Evolutionary conservation across 345 rosid species (phyloP).

Genomic region (Hibiscus trionum): DNA sequence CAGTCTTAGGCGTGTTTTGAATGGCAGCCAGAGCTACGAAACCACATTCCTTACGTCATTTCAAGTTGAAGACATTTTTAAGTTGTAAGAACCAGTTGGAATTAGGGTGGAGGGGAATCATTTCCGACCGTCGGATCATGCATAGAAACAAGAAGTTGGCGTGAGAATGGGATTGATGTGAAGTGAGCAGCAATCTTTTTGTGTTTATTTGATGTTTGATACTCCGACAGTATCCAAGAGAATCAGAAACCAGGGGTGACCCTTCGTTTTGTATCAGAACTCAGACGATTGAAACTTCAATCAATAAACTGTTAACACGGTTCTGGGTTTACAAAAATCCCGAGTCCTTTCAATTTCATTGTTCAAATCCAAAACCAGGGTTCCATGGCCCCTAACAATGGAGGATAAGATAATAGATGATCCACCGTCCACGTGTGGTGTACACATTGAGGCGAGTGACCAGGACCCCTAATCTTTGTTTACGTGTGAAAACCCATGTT

Average conservation of each 20-base stretch:
- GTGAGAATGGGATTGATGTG: neutral
- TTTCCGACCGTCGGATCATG: neutral
- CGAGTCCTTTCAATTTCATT: too few relatives aligned
- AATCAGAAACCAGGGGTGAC: neutral
- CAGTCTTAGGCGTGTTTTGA: too few relatives aligned
- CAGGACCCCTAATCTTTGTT: neutral
- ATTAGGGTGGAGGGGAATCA: neutral
- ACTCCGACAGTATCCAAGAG: neutral
- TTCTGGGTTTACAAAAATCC: too few relatives aligned
- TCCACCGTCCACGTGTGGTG: neutral
- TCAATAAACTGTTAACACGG: too few relatives aligned
- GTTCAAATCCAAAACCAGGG: too few relatives aligned
- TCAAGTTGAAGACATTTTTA: too few relatives aligned
- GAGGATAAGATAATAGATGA: neutral
- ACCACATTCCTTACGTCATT: too few relatives aligned
- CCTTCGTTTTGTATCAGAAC: too few relatives aligned
- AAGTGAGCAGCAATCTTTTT: neutral
- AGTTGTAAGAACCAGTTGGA: neutral
- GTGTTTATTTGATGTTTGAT: neutral
- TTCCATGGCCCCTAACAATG: neutral
- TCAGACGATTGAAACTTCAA: too few relatives aligned
- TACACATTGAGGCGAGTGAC: neutral
- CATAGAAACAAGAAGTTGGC: neutral
- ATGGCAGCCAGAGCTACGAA: too few relatives aligned
- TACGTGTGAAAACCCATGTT: slow-evolving; percentile 13